Evolutionary conservation across 2,329 filamentous ascomycete species (phyloP).

Genomic region (Cercospora beticola): DNA sequence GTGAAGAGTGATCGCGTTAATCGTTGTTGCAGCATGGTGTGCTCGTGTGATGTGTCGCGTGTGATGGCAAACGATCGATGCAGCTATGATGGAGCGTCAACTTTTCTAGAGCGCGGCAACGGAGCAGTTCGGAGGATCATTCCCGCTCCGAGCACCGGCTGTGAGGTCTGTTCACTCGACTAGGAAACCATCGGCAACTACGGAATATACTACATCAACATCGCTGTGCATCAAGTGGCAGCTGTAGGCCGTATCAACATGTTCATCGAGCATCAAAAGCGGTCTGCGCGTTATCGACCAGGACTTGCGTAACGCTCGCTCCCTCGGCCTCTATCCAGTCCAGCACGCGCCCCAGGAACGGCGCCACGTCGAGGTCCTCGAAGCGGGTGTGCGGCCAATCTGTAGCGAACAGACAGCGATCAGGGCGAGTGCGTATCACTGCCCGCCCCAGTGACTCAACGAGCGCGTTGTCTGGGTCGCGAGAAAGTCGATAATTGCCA

Average conservation of each 20-base stretch:
- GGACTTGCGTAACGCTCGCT: constrained; percentile 51
- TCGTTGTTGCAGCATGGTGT: constrained; percentile 52
- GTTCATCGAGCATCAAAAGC: constrained; percentile 39
- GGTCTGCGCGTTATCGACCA: constrained; percentile 57
- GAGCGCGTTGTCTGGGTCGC: constrained; percentile 37
- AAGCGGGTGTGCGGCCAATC: constrained; percentile 67
- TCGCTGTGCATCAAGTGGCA: constrained; percentile 41
- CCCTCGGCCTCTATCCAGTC: constrained; percentile 53
- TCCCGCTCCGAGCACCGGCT: background rate
- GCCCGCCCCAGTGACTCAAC: constrained; percentile 49
- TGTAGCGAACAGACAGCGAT: constrained; percentile 58
- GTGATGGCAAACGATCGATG: constrained; percentile 7
- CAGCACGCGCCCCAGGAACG: constrained; percentile 56
- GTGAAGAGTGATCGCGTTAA: constrained; percentile 49
- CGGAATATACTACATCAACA: background rate
- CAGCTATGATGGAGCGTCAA: constrained; percentile 1
- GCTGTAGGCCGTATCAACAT: constrained; percentile 51
- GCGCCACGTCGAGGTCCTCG: constrained; percentile 56
- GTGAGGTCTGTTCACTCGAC: background rate
- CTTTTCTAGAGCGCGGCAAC: constrained; percentile 7
- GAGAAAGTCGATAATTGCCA: constrained; percentile 57
- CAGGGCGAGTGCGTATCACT: constrained; percentile 48
- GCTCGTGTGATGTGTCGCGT: constrained; percentile 9
- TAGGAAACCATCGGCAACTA: background rate
- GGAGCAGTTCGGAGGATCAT: background rate